These are phyloP conservation scores for Crepidotus variabilis DNA, from an alignment of 768 basidiomycete species.

Conservation along the genomic window DNA sequence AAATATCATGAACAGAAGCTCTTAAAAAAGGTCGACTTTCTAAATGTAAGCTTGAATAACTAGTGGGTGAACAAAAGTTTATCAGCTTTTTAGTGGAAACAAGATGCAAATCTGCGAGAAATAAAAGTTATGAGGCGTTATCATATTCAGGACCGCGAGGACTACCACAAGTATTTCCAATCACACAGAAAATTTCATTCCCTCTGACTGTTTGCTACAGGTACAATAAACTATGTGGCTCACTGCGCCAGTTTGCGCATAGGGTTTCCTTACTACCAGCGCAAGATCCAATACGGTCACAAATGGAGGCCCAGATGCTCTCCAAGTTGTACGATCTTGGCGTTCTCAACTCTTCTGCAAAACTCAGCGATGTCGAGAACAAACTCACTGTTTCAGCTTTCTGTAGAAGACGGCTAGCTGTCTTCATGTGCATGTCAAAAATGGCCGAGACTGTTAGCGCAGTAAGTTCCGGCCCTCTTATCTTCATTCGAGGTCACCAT, in stretches of 20 bases:
- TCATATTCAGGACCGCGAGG: conserved; percentile 91
- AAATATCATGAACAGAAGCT: conserved; percentile 96
- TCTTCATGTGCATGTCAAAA: conserved; percentile 87
- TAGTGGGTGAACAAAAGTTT: background rate
- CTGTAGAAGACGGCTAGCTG: conserved; percentile 87
- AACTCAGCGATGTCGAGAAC: conserved; percentile 93
- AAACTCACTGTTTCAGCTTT: conserved; percentile 95
- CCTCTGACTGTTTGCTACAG: conserved; percentile 26
- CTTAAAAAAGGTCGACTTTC: conserved; percentile 95
- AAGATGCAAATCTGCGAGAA: conserved; percentile 88
- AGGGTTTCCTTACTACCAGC: conserved; percentile 83
- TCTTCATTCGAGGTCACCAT: conserved; percentile 2
- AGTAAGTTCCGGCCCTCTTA: conserved; percentile 45
- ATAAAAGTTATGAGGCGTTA: conserved; percentile 93
- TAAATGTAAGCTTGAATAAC: conserved; percentile 60
- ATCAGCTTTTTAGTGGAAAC: conserved; percentile 74
- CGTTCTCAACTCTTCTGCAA: conserved; percentile 79
- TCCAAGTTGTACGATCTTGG: conserved; percentile 98
- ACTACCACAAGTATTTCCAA: conserved; percentile 77
- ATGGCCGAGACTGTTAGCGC: conserved; percentile 96
- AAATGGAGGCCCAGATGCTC: conserved; percentile 83
- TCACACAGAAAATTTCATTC: background rate
- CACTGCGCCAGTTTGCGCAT: conserved; percentile 81
- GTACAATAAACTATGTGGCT: conserved; percentile 95
- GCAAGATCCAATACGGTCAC: conserved; percentile 81